Evolutionary conservation across 78 protist genomes (phyloP), one percentile per base, ranked within the genome.

Genomic region (slime mould (Dictyostelium discoideum)): DNA sequence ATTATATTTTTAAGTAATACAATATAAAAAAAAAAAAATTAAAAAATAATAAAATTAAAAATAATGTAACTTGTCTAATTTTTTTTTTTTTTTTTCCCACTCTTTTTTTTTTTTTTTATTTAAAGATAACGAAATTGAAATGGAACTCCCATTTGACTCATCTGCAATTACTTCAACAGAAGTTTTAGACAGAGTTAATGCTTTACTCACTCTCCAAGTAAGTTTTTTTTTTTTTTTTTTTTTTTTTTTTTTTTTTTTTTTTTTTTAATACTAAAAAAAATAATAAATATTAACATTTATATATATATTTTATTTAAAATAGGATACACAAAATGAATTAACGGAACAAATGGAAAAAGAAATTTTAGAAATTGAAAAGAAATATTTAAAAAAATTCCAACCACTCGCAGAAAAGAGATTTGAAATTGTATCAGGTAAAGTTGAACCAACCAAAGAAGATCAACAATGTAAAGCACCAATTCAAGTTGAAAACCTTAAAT

Each of bases 141-240:
- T 42, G 50, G 60, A 78, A 78, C 63, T 40, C 44, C 57, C n/a
- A 20, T 44, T 24, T 14, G 84, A 78, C 44, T 44, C 84, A 1
- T 40, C 29, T 10, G n/a, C 57, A 20, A 57, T 87, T 50, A 87
- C 93, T 18, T 83, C 95, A 24, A 82, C 82, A 13, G 48, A 80
- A 73, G 60, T 82, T 73, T 90, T 90, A 82, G 57, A 82, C 3
- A 90, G 95, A 90, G 74, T 90, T 44, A 90, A 90, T 48, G 95
- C 95, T 50, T 72, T 90, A 24, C 48, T 90, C 1, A 39, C 72
- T 50, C 44, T 90, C 11, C 84, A 90, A 32, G 94, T 65, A 37
- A 18, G 65, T 69, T 69, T 26, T n/a, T 29, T 74, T 37, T 74
- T 29, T 16, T 54, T 54, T 16, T 13, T 0, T 0, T 48, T 48